Evolutionary conservation across 441 rosid species (phyloP).

Genomic region (Jatropha podagrica): DNA sequence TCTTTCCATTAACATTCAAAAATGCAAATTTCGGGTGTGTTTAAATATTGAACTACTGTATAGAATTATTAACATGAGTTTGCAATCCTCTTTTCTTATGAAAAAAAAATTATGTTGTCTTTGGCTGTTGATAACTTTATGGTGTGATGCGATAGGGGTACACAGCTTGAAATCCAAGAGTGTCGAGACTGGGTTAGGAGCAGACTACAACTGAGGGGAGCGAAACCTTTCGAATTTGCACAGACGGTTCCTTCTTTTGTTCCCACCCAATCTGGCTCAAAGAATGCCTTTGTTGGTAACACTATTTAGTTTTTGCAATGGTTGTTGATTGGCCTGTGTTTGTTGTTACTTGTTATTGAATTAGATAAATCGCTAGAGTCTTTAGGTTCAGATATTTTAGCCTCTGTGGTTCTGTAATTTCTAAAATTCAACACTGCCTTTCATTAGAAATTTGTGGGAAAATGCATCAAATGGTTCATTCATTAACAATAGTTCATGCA

Average conservation of each 20-base stretch:
- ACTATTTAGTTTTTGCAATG: background rate
- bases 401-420: background rate
- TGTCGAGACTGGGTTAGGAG: constrained; percentile 65
- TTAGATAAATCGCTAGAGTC: no score
- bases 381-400: background rate
- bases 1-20: constrained; percentile 56
- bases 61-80: background rate
- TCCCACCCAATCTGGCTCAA: constrained; percentile 42
- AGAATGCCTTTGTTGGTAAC: constrained; percentile 42
- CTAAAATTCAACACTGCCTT: background rate
- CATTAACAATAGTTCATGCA: background rate
- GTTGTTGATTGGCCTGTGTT: background rate
- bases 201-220: constrained; percentile 60
- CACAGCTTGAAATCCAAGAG: constrained; percentile 52
- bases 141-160: constrained; percentile 35
- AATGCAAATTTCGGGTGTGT: constrained; percentile 55
- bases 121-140: constrained; percentile 7
- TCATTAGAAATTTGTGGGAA: background rate
- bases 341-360: background rate
- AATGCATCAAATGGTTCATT: background rate
- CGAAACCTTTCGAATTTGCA: constrained; percentile 68
- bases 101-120: background rate
- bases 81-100: background rate
- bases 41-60: background rate
- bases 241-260: constrained; percentile 57